Percentiles rank a stretch among this genome's conserved stretches.
Conservation (phyloP, 768 basidiomycete genomes). For the Strobilomyces confusus region DNA sequence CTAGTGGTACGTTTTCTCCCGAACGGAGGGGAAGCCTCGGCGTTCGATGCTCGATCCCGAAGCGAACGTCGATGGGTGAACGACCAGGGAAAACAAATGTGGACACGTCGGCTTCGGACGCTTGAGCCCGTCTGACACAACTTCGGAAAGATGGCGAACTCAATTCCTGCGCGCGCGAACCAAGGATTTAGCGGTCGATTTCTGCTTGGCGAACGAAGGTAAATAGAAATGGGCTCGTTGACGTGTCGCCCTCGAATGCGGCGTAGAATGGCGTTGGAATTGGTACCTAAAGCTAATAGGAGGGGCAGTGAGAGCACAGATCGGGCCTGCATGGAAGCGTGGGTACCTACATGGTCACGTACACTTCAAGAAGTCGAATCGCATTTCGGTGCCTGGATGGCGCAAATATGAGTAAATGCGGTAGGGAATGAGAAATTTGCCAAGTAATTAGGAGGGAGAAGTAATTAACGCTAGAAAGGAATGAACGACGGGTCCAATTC, state of each 20-base stretch:
- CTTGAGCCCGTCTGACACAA: not conserved
- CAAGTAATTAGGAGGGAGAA: not conserved
- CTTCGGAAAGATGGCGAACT: not conserved
- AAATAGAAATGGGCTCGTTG: not conserved
- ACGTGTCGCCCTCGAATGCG: not conserved
- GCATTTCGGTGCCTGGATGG: conserved; percentile 16
- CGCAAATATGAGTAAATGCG: conserved; percentile 12
- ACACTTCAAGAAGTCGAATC: not conserved
- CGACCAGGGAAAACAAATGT: not conserved
- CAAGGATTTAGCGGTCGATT: not conserved
- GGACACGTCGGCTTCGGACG: not conserved
- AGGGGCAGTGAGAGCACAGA: not conserved
- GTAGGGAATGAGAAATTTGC: not conserved
- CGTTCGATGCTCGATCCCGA: too few species aligned
- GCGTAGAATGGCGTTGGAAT: not conserved
- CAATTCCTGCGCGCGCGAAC: not conserved
- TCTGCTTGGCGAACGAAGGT: not conserved
- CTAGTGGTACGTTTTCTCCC: not conserved
- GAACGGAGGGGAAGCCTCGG: not conserved
- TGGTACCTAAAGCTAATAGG: not conserved
- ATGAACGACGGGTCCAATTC: not conserved
- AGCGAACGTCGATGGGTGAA: not conserved
- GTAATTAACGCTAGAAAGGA: conserved; percentile 2
- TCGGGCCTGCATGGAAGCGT: not conserved
- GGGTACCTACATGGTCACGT: not conserved